Base-by-base conservation (phyloP, 225 moss, liverwort and hornwort genomes). In the Takakia lepidozioides region DNA sequence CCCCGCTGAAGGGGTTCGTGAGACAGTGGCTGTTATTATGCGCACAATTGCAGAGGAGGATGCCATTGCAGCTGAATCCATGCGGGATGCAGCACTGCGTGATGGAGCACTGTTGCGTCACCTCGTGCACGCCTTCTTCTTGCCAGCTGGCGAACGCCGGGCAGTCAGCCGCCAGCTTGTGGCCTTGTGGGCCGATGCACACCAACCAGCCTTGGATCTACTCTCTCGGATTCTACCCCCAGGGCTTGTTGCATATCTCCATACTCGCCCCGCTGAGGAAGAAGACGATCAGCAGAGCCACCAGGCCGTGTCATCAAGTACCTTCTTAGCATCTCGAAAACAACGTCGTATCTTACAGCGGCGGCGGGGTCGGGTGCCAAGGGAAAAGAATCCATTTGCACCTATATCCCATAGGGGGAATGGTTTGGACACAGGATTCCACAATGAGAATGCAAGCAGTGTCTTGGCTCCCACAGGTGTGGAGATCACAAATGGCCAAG, bases 1-100 rank as follows among this genome's bases (percentile, higher is more conserved):
- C 62, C 87, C 91, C 67, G 87, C 87, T 16, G 87, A 84, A 77
- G 86, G 91, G 58, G 91, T 92, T 23, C 81, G 91, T 63, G 91
- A 92, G 65, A 82, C 91, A 18, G 84, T 92, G 53, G 91, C 91
- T 56, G 91, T 92, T 10, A 84, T 92, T 36, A 92, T 92, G 91
- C 74, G 91, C 51, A 84, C 91, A 16, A 92, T 92, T 65, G 91
- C 91, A 29, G 91, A 92, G 78, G 87, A 92, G 63, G 91, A 92
- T 62, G 81, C 81, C 34, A 84, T 92, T 58, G 91, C 91, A 25
- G 91, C 91, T 34, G 87, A 92, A 57, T 92, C 91, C 11, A 92
- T 92, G 91, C 68, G 91, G 47, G 91, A 92, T 70, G 86, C 91
- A 36, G 91, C 91, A 13, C 63, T 92, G 57, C 78, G 91, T 53